Evolutionary conservation across 306 rosid genomes (phyloP).

Genomic region (Calophaca sinica): DNA sequence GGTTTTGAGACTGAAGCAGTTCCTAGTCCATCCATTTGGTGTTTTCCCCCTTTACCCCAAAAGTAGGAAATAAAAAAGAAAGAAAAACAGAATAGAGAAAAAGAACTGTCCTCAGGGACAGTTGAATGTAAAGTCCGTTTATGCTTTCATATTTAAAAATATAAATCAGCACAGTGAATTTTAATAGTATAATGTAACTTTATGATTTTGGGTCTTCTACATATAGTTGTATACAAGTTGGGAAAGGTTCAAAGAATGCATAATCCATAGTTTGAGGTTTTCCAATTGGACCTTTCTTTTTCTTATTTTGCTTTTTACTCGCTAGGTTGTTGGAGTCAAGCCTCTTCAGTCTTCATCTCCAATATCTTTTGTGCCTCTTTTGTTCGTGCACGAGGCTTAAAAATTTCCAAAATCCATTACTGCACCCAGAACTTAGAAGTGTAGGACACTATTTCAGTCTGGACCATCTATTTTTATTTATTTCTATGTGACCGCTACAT

Average conservation of each 20-base stretch:
- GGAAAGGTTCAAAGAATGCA: neutral
- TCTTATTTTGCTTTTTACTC: neutral
- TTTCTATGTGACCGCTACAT: too few species aligned
- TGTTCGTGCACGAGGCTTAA: too few species aligned
- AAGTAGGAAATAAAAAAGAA: constrained; percentile 29
- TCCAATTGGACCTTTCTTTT: neutral
- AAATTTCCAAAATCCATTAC: neutral
- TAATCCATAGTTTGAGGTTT: neutral
- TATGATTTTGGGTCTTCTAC: constrained; percentile 5
- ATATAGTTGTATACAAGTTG: neutral
- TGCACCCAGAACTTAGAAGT: neutral
- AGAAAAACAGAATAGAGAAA: constrained; percentile 37
- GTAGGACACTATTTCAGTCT: neutral
- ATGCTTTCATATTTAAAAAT: constrained; percentile 15
- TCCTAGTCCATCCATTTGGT: constrained; percentile 16
- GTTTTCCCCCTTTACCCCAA: neutral
- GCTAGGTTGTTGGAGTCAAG: neutral
- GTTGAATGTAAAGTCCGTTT: constrained; percentile 41
- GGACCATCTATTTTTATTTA: neutral
- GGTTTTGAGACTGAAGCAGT: constrained; percentile 31
- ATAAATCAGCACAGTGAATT: constrained; percentile 35
- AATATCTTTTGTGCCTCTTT: too few species aligned
- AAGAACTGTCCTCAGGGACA: constrained; percentile 33
- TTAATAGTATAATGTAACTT: constrained; percentile 17
- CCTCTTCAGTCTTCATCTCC: too few species aligned